Conservation (phyloP, 1,284 basidiomycete genomes). For the Coniferiporia sulphurascens region DNA sequence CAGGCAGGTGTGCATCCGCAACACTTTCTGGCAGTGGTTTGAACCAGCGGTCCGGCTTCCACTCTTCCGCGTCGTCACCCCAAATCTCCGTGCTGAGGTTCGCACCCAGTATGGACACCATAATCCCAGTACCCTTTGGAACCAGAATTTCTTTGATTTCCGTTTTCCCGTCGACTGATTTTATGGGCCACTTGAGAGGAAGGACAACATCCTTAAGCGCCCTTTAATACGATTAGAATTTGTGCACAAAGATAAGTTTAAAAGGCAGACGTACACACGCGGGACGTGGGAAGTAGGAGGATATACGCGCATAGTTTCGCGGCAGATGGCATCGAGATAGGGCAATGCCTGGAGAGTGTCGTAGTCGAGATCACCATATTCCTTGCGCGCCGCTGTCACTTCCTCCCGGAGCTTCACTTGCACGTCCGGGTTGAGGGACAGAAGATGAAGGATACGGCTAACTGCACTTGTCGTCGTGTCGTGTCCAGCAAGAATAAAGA, state of each 20-base stretch:
- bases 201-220: conserved; percentile 18
- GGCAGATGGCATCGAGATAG: too few relatives aligned
- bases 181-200: conserved; percentile 20
- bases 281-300: conserved; percentile 31
- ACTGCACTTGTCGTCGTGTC: conserved; percentile 31
- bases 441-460: conserved; percentile 27
- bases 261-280: conserved; percentile 29
- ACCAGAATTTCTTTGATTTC: conserved; percentile 15
- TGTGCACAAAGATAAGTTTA: too few relatives aligned
- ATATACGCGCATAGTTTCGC: conserved; percentile 39
- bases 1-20: conserved; percentile 18
- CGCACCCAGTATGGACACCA: conserved; percentile 21
- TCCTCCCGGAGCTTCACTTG: conserved; percentile 28
- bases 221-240: too few relatives aligned
- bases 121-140: conserved; percentile 19
- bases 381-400: conserved; percentile 23
- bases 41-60: conserved; percentile 25
- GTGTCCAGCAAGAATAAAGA: conserved; percentile 29
- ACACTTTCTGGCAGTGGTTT: conserved; percentile 10
- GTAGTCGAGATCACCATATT: too few relatives aligned
- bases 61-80: conserved; percentile 21
- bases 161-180: conserved; percentile 9
- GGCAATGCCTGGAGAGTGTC: too few relatives aligned
- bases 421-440: conserved; percentile 24
- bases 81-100: conserved; percentile 21